Evolutionary conservation across 768 basidiomycete species (phyloP).

Genomic region (Aureoboletus auriporus): DNA sequence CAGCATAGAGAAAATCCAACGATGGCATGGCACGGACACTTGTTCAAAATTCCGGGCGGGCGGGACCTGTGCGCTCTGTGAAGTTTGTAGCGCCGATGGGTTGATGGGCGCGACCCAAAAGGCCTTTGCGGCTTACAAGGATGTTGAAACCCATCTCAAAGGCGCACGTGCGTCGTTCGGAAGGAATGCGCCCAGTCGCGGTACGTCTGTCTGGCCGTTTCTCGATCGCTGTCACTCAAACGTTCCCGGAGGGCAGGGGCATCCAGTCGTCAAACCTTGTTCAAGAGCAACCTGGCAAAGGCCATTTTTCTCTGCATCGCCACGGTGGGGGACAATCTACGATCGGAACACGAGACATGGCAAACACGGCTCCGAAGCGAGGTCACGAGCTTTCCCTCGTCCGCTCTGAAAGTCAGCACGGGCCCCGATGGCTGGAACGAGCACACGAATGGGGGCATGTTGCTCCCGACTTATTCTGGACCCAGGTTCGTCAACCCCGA

Average conservation of each 20-base stretch:
- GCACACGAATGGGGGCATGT: background rate
- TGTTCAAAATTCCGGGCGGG: slow-evolving; percentile 1
- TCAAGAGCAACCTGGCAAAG: slow-evolving; percentile 12
- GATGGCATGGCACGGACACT: background rate
- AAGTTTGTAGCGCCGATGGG: slow-evolving; percentile 4
- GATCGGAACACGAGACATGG: slow-evolving; percentile 11
- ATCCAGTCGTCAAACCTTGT: background rate
- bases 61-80: slow-evolving; percentile 9
- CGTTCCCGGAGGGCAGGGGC: background rate
- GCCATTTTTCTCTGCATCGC: slow-evolving; percentile 1
- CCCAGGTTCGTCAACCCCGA: background rate
- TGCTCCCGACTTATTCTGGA: background rate
- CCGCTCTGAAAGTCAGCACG: background rate
- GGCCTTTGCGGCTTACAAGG: slow-evolving; percentile 5
- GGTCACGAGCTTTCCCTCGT: background rate
- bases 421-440: background rate
- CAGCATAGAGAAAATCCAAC: slow-evolving; percentile 1
- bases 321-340: slow-evolving; percentile 13
- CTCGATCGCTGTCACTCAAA: background rate
- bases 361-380: slow-evolving; percentile 9
- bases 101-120: slow-evolving; percentile 5
- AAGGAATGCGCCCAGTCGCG: background rate
- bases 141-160: slow-evolving; percentile 5
- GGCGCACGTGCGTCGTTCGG: slow-evolving; percentile 4
- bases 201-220: background rate